Evolutionary conservation across 2,329 filamentous ascomycete species (phyloP).

Genomic region (Venturia asperata): DNA sequence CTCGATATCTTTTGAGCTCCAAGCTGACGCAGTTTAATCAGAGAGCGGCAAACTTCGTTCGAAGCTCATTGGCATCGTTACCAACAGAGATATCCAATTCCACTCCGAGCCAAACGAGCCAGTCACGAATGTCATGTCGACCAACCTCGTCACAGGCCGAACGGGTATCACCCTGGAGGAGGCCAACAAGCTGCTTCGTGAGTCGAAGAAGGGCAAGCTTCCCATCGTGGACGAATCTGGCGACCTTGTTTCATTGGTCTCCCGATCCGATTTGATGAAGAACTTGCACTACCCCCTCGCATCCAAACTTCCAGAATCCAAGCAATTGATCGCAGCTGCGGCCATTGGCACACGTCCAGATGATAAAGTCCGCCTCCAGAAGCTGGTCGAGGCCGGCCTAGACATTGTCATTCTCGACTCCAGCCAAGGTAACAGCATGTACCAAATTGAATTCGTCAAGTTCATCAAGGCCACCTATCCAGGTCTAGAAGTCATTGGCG

Average conservation of each 20-base stretch:
- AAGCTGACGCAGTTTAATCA: conserved; percentile 35
- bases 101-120: conserved; percentile 65
- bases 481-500: conserved; percentile 85
- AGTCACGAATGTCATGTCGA: conserved; percentile 90
- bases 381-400: conserved; percentile 87
- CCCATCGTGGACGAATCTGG: conserved; percentile 78
- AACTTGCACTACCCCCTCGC: conserved; percentile 95
- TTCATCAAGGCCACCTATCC: conserved; percentile 87
- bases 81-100: conserved; percentile 96
- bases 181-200: conserved; percentile 86
- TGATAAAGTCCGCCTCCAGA: conserved; percentile 78
- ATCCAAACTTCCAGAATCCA: conserved; percentile 92
- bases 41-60: conserved; percentile 89
- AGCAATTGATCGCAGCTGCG: conserved; percentile 93
- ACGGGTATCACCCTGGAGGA: conserved; percentile 76
- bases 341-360: conserved; percentile 92
- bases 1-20: conserved; percentile 25
- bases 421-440: conserved; percentile 97
- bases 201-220: conserved; percentile 97
- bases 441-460: conserved; percentile 97
- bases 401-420: conserved; percentile 94
- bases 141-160: conserved; percentile 80
- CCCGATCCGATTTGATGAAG: conserved; percentile 85
- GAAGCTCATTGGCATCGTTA: conserved; percentile 95
- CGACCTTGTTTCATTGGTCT: conserved; percentile 55